Conservation (phyloP, 257 asterid species). For the Solanum piurae region DNA sequence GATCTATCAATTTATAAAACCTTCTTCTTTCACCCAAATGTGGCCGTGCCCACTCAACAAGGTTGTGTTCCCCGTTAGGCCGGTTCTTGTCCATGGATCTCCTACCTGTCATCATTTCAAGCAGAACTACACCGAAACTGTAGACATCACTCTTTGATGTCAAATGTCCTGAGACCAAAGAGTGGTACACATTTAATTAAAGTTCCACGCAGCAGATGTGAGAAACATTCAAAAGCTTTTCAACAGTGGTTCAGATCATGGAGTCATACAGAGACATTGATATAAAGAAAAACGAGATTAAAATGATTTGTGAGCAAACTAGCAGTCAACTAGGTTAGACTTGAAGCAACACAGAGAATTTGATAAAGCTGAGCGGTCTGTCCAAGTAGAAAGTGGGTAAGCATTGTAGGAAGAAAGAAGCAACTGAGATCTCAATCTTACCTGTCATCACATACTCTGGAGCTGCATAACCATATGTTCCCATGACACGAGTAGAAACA, state of each 20-base stretch:
- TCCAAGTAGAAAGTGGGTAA: background rate
- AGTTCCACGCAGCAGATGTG: background rate
- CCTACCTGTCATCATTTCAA: constrained; percentile 85
- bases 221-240: background rate
- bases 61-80: constrained; percentile 88
- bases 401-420: background rate
- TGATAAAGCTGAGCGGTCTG: background rate
- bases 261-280: background rate
- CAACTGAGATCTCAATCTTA: constrained; percentile 6
- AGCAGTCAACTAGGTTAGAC: background rate
- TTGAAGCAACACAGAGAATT: background rate
- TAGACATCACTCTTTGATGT: constrained; percentile 92
- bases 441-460: constrained; percentile 99
- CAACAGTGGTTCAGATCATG: background rate
- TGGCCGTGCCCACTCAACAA: constrained; percentile 94
- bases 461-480: constrained; percentile 96
- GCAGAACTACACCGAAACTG: constrained; percentile 90
- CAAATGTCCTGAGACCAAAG: constrained; percentile 68
- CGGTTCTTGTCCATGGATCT: constrained; percentile 95
- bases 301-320: background rate
- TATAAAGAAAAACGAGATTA: background rate
- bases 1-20: constrained; percentile 75
- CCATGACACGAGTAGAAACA: constrained; percentile 98
- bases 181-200: background rate
- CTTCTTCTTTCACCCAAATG: constrained; percentile 61